Conservation (phyloP, 73 alveolate genomes). For the Blepharisma japonicum region DNA sequence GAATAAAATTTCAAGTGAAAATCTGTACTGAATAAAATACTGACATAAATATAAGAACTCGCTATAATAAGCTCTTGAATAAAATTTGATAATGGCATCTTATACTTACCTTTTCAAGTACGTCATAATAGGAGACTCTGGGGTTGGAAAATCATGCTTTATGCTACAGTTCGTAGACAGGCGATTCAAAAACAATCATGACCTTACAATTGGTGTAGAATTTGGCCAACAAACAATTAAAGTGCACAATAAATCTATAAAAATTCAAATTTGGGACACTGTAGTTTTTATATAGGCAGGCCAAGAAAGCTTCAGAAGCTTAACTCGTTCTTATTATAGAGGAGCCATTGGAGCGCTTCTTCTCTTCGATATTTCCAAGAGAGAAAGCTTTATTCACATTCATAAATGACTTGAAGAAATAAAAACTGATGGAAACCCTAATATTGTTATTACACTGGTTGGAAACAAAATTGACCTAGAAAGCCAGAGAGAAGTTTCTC, state of each 20-base stretch:
- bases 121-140: conserved; percentile 23
- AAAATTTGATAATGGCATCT: conserved; percentile 39
- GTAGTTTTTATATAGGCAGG: conserved; percentile 55
- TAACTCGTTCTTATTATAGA: conserved; percentile 50
- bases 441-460: conserved; percentile 35
- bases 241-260: background rate
- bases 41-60: too few relatives aligned
- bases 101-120: background rate
- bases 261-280: conserved; percentile 45
- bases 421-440: conserved; percentile 37
- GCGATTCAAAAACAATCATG: conserved; percentile 42
- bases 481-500: conserved; percentile 56
- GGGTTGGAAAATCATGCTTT: conserved; percentile 26
- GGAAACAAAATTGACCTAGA: conserved; percentile 55
- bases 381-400: conserved; percentile 32
- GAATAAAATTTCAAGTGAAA: too few relatives aligned
- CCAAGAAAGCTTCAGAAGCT: conserved; percentile 50
- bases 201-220: conserved; percentile 63
- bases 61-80: conserved; percentile 37
- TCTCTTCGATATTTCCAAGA: conserved; percentile 58
- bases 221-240: conserved; percentile 58
- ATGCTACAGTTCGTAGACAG: conserved; percentile 33
- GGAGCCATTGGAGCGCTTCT: conserved; percentile 60
- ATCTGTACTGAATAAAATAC: too few relatives aligned
- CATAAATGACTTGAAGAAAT: conserved; percentile 40